These are phyloP conservation scores for Parascedosporium putredinis DNA, from an alignment of 2,329 filamentous ascomycete genomes.

Conservation along the genomic window DNA sequence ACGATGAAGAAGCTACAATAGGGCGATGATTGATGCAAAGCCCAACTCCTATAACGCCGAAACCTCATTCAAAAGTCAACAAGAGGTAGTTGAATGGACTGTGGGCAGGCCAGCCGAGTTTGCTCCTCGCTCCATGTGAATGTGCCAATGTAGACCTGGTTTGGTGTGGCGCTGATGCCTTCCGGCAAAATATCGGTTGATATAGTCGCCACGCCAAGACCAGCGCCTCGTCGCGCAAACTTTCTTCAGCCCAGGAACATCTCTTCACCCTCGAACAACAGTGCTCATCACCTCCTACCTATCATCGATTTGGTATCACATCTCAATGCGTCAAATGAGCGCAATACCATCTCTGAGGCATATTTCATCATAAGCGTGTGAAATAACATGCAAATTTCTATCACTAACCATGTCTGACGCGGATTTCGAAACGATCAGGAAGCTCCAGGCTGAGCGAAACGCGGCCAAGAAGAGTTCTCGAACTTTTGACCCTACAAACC, in stretches of 20 bases:
- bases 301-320: neutral
- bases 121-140: too few species aligned
- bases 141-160: too few species aligned
- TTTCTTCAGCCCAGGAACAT: constrained; percentile 17
- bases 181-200: constrained; percentile 18
- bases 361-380: neutral
- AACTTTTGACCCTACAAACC: constrained; percentile 65
- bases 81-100: too few species aligned
- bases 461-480: constrained; percentile 68
- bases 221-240: constrained; percentile 12
- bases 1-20: too few species aligned
- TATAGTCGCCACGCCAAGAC: constrained; percentile 14
- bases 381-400: constrained; percentile 3
- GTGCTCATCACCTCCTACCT: neutral
- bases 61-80: too few species aligned
- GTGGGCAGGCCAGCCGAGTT: too few species aligned
- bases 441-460: constrained; percentile 88
- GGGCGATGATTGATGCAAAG: too few species aligned
- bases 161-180: too few species aligned
- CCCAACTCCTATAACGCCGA: too few species aligned
- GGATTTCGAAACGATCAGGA: constrained; percentile 79
- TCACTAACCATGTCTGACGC: constrained; percentile 55
- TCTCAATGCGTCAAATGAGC: neutral
- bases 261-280: constrained; percentile 25
- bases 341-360: neutral